These are phyloP conservation scores for Ceratocystis ficicola DNA, from an alignment of 2,329 filamentous ascomycete species.

Conservation along the genomic window DNA sequence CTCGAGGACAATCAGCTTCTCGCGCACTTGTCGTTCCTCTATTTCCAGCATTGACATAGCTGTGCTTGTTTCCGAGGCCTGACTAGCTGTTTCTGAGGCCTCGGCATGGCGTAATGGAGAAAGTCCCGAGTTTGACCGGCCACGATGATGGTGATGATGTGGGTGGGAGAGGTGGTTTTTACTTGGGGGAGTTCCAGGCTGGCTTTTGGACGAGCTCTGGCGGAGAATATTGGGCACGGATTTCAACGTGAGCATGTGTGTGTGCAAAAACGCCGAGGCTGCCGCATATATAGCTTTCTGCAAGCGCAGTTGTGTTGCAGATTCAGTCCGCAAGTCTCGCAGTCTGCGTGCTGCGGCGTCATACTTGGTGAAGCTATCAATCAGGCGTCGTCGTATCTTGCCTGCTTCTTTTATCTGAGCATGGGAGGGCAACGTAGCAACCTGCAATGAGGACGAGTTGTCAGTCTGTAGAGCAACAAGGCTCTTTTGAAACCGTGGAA, in stretches of 20 bases:
- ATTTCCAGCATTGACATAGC: constrained; percentile 46
- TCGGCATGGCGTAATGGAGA: constrained; percentile 36
- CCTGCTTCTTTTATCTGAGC: constrained; percentile 72
- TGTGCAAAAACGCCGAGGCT: constrained; percentile 70
- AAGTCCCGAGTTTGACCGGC: constrained; percentile 20
- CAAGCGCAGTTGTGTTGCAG: constrained; percentile 57
- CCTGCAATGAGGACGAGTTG: background rate
- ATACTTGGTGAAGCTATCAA: constrained; percentile 81
- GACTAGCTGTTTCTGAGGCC: constrained; percentile 38
- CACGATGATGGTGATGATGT: constrained; percentile 11
- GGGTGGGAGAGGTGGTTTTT: background rate
- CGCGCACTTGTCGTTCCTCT: constrained; percentile 71
- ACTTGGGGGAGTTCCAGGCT: background rate
- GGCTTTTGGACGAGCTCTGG: constrained; percentile 24
- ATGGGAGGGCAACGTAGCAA: constrained; percentile 31
- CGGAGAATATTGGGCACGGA: constrained; percentile 55
- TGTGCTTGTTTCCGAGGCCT: constrained; percentile 41
- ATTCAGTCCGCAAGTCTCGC: constrained; percentile 63
- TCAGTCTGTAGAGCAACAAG: constrained; percentile 46
- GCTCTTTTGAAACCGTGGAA: constrained; percentile 74
- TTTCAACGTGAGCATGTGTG: constrained; percentile 83
- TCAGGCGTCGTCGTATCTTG: constrained; percentile 78
- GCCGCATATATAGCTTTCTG: constrained; percentile 75
- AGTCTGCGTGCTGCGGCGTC: constrained; percentile 70
- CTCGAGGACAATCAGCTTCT: constrained; percentile 71